Evolutionary conservation across 768 basidiomycete species (phyloP).

Genomic region (Suillus hirtellus): DNA sequence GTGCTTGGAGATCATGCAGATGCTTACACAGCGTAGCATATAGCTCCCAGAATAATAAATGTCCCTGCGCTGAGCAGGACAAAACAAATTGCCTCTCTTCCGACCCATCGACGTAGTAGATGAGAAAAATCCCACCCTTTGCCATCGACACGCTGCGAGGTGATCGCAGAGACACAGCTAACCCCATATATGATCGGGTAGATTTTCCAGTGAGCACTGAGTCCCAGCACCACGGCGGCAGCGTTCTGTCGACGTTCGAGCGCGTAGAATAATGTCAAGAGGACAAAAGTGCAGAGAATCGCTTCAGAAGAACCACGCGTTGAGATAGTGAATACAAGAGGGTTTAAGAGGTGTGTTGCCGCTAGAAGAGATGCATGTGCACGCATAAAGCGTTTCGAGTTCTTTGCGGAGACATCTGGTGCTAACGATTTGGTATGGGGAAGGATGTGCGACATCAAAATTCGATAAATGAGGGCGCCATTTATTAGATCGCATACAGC

Average conservation of each 20-base stretch:
- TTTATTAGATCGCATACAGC: slow-evolving; percentile 81
- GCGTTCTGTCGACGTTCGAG: slow-evolving; percentile 58
- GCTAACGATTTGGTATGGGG: slow-evolving; percentile 4
- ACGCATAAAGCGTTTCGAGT: background rate
- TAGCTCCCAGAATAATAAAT: slow-evolving; percentile 59
- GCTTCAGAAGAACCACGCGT: slow-evolving; percentile 97
- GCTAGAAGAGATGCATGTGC: slow-evolving; percentile 56
- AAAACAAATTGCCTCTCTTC: slow-evolving; percentile 60
- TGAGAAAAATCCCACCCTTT: slow-evolving; percentile 28
- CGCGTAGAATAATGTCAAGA: slow-evolving; percentile 64
- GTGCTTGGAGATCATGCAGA: slow-evolving; percentile 11
- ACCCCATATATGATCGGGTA: slow-evolving; percentile 92
- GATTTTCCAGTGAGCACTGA: slow-evolving; percentile 95
- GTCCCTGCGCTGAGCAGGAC: slow-evolving; percentile 65
- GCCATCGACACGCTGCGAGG: slow-evolving; percentile 22
- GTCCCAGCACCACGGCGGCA: slow-evolving; percentile 73
- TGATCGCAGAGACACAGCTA: slow-evolving; percentile 51
- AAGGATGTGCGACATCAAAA: slow-evolving; percentile 55
- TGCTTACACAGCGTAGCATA: slow-evolving; percentile 77
- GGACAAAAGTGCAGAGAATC: slow-evolving; percentile 76
- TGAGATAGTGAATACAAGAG: slow-evolving; percentile 93
- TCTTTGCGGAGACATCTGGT: slow-evolving; percentile 12
- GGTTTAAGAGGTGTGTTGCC: slow-evolving; percentile 84
- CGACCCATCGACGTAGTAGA: slow-evolving; percentile 46
- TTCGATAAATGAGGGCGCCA: slow-evolving; percentile 66